A percentile compares a stretch with the other conserved stretches of the same genome.
These are phyloP conservation scores for Isatis tinctoria DNA, from an alignment of 345 rosid species.

Conservation along the genomic window DNA sequence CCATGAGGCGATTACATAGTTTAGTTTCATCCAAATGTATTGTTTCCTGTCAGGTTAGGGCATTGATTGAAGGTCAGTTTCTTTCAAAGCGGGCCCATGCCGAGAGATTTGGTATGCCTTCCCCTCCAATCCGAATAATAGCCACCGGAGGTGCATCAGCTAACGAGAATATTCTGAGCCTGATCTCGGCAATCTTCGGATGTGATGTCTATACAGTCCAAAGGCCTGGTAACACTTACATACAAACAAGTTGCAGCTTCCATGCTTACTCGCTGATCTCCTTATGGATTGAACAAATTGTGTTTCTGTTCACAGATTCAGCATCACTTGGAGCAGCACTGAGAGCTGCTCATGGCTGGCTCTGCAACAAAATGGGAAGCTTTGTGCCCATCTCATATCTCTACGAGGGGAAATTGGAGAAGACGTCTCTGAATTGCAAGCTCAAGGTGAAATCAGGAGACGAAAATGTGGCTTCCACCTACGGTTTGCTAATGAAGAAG, in stretches of 20 bases:
- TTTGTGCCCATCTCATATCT: slow-evolving; percentile 61
- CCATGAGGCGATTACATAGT: not conserved
- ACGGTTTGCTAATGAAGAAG: slow-evolving; percentile 63
- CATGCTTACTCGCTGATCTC: not conserved
- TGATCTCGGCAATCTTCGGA: slow-evolving; percentile 69
- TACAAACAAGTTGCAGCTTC: not conserved
- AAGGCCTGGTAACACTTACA: slow-evolving; percentile 55
- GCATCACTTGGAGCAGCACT: slow-evolving; percentile 95
- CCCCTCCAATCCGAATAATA: slow-evolving; percentile 77
- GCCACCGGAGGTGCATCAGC: slow-evolving; percentile 96
- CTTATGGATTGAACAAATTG: not conserved
- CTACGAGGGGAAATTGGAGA: slow-evolving; percentile 63
- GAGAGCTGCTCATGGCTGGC: slow-evolving; percentile 90
- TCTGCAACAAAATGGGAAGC: slow-evolving; percentile 63
- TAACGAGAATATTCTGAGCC: slow-evolving; percentile 58
- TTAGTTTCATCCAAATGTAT: not conserved
- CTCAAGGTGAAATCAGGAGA: slow-evolving; percentile 56
- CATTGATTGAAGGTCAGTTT: slow-evolving; percentile 82
- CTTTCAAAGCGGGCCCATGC: slow-evolving; percentile 86
- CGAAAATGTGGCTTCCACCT: slow-evolving; percentile 41
- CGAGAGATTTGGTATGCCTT: slow-evolving; percentile 89
- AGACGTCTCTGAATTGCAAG: slow-evolving; percentile 61
- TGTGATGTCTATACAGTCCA: slow-evolving; percentile 78
- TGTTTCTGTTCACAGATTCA: slow-evolving; percentile 48
- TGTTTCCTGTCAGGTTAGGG: slow-evolving; percentile 56